Conservation (phyloP, 73 alveolate species). For the Tetrahymena borealis region DNA sequence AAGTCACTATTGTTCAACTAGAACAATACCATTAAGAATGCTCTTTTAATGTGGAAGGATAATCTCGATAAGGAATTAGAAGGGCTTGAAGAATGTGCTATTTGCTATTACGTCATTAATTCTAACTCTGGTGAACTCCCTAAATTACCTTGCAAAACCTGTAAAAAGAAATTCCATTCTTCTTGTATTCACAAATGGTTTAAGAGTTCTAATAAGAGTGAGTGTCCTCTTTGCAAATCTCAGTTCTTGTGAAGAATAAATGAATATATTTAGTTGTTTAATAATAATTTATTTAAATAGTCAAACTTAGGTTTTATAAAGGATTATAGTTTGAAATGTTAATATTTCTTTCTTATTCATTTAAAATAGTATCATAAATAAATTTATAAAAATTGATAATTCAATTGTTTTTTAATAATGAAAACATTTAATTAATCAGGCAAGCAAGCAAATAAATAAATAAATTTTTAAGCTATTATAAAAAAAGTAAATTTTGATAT, state of each 20-base stretch:
- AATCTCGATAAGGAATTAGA: slow-evolving; percentile 67
- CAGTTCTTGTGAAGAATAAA: slow-evolving; percentile 58
- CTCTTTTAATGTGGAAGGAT: slow-evolving; percentile 58
- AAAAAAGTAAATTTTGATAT: no score
- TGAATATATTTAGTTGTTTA: no score
- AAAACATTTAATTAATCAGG: no score
- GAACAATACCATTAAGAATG: slow-evolving; percentile 59
- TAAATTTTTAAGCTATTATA: no score
- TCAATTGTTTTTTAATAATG: no score
- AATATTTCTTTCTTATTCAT: no score
- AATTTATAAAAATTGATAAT: no score
- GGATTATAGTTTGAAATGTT: no score
- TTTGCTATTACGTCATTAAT: slow-evolving; percentile 66
- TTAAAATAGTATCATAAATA: no score
- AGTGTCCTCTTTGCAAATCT: slow-evolving; percentile 76
- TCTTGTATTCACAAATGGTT: slow-evolving; percentile 78
- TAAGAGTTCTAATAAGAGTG: slow-evolving; percentile 62
- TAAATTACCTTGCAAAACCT: slow-evolving; percentile 72
- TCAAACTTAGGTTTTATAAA: no score
- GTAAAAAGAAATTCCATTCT: slow-evolving; percentile 78
- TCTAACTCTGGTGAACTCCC: slow-evolving; percentile 59
- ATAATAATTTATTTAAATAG: no score
- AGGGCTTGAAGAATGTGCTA: slow-evolving; percentile 65
- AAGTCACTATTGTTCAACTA: slow-evolving; percentile 44
- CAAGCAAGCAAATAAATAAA: no score